These are phyloP conservation scores for Aquanectria penicillioides DNA, from an alignment of 2,329 filamentous ascomycete genomes.

Conservation along the genomic window DNA sequence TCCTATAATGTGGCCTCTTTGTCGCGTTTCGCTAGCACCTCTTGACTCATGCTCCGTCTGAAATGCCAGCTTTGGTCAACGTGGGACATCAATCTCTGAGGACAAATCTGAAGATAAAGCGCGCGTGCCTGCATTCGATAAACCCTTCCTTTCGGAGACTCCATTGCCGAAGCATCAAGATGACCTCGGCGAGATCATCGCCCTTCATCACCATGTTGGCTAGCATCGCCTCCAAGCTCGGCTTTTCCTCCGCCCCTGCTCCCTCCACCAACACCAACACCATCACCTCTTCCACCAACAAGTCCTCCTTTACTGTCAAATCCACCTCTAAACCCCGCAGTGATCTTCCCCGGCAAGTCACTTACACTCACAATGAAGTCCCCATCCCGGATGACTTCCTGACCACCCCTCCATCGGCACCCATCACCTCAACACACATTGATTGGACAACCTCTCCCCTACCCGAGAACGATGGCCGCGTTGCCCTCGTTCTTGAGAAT, in stretches of 20 bases:
- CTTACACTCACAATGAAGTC: conserved; percentile 47
- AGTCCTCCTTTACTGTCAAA: conserved; percentile 7
- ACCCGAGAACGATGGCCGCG: conserved; percentile 60
- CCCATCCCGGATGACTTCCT: conserved; percentile 58
- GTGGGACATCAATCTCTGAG: no score
- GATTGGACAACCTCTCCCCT: conserved; percentile 62
- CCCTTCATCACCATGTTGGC: conserved; percentile 29
- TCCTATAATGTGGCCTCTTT: no score
- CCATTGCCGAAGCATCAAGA: not conserved
- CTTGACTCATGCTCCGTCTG: not conserved
- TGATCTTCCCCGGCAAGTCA: not conserved
- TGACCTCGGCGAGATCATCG: not conserved
- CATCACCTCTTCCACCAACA: conserved; percentile 28
- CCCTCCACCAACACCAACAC: no score
- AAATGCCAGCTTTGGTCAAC: not conserved
- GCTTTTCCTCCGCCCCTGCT: no score
- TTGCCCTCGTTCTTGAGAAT: conserved; percentile 70
- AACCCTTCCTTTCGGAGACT: no score
- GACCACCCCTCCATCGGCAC: conserved; percentile 46
- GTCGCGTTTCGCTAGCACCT: no score
- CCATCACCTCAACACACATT: conserved; percentile 57
- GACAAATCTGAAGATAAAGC: no score
- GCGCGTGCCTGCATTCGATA: no score
- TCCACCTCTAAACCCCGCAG: conserved; percentile 13
- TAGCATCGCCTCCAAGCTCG: no score